Evolutionary conservation across 2,329 filamentous ascomycete species (phyloP).

Genomic region (Epichloe sp.): DNA sequence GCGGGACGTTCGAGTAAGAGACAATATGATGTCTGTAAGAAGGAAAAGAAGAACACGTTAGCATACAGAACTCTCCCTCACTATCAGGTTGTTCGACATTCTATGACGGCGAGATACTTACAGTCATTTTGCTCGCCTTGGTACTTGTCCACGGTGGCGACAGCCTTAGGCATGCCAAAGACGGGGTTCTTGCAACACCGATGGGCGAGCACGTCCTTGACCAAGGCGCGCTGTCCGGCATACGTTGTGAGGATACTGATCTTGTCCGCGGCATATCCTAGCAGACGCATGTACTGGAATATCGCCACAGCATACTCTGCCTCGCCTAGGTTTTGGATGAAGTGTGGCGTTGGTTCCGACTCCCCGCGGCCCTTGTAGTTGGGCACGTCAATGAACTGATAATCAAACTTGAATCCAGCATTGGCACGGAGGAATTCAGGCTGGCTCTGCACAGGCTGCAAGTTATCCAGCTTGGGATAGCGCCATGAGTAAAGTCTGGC

Average conservation of each 20-base stretch:
- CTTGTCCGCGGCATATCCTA: constrained; percentile 73
- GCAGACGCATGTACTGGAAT: constrained; percentile 92
- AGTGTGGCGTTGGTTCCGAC: constrained; percentile 80
- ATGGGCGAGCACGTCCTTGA: constrained; percentile 73
- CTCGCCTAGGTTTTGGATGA: constrained; percentile 91
- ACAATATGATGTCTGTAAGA: constrained; percentile 74
- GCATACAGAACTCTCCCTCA: background rate
- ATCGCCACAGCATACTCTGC: constrained; percentile 94
- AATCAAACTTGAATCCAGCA: constrained; percentile 84
- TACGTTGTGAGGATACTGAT: constrained; percentile 92
- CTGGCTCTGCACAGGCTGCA: constrained; percentile 57
- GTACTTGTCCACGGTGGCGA: constrained; percentile 96
- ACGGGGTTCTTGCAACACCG: constrained; percentile 71
- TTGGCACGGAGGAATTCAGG: constrained; percentile 72
- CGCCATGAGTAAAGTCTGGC: constrained; percentile 89
- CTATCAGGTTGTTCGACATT: too few species aligned
- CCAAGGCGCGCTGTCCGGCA: constrained; percentile 77
- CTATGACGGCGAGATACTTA: constrained; percentile 34
- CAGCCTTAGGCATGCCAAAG: constrained; percentile 79
- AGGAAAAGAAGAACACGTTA: background rate
- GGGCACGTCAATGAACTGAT: constrained; percentile 90
- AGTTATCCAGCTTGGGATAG: constrained; percentile 66
- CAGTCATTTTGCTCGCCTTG: constrained; percentile 99
- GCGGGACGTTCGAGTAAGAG: constrained; percentile 73
- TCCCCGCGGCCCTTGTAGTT: constrained; percentile 89